Conservation (phyloP, 805 yeast species). For the Starmerella roubikii region DNA sequence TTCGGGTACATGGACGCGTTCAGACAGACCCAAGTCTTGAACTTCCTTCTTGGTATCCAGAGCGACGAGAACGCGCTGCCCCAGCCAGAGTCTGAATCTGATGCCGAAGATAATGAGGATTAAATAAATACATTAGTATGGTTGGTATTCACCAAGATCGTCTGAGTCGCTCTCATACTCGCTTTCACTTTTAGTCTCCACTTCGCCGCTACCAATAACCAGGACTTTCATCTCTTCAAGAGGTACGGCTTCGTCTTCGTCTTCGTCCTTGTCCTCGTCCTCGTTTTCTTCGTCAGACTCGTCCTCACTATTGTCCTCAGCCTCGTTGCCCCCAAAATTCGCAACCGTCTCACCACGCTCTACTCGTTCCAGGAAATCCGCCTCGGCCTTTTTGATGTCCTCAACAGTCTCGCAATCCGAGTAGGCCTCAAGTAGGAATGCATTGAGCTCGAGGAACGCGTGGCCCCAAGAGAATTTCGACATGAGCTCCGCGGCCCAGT, state of each 20-base stretch:
- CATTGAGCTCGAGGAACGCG: constrained; percentile 70
- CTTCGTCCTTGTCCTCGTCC: constrained; percentile 23
- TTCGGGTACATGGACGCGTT: constrained; percentile 82
- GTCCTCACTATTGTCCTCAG: constrained; percentile 33
- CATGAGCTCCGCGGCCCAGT: constrained; percentile 72
- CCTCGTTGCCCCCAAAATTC: constrained; percentile 27
- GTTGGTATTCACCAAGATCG: not conserved
- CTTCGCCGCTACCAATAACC: constrained; percentile 20
- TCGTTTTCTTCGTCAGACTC: constrained; percentile 27
- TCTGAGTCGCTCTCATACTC: constrained; percentile 9
- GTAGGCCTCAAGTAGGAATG: constrained; percentile 61
- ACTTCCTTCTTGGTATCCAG: constrained; percentile 32
- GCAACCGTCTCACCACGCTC: constrained; percentile 18
- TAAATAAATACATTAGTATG: not conserved
- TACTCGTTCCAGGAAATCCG: constrained; percentile 44
- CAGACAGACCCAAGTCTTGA: constrained; percentile 49
- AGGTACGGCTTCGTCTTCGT: constrained; percentile 20
- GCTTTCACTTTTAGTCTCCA: constrained; percentile 11
- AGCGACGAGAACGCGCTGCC: constrained; percentile 10
- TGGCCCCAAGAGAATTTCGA: constrained; percentile 86
- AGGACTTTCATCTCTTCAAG: constrained; percentile 12
- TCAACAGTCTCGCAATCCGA: constrained; percentile 69
- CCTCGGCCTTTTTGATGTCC: constrained; percentile 59
- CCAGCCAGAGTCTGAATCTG: constrained; percentile 21
- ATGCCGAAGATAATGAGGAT: constrained; percentile 23